A percentile compares a stretch with the other conserved stretches of the same genome.
phyloP scores from a whole-genome alignment of 2,329 filamentous ascomycete genomes.

The Phaeomoniella chlamydospora region DNA sequence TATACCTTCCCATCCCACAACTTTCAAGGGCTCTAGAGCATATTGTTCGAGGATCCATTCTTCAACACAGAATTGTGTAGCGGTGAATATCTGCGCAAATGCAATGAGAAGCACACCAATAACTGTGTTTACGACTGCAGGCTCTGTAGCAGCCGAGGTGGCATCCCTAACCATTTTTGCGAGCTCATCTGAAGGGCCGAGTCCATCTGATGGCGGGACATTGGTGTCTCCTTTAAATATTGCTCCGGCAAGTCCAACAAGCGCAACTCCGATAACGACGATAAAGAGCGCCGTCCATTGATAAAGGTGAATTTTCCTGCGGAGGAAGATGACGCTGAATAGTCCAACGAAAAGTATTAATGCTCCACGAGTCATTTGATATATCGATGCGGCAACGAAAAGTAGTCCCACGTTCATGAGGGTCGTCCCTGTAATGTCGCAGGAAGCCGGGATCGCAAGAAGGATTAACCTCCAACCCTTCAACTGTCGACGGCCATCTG shows the following conservation, averaged over 20 bases:
- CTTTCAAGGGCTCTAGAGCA: conserved; percentile 68
- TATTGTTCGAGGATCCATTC: conserved; percentile 80
- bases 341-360: conserved; percentile 90
- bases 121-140: conserved; percentile 53
- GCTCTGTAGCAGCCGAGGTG: conserved; percentile 26
- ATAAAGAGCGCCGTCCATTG: conserved; percentile 84
- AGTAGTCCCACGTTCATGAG: conserved; percentile 93
- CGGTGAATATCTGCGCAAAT: conserved; percentile 89
- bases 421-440: conserved; percentile 88
- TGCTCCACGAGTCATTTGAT: conserved; percentile 95
- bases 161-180: conserved; percentile 27
- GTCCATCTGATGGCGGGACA: conserved; percentile 12
- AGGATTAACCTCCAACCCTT: conserved; percentile 57
- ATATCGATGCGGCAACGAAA: conserved; percentile 89
- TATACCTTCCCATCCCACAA: conserved; percentile 91
- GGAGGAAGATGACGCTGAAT: conserved; percentile 85
- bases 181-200: conserved; percentile 13
- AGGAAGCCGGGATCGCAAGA: conserved; percentile 74
- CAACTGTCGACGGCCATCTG: conserved; percentile 46
- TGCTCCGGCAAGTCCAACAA: conserved; percentile 81
- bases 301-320: conserved; percentile 64
- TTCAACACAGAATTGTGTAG: conserved; percentile 88
- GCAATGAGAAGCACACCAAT: conserved; percentile 84
- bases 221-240: conserved; percentile 47
- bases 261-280: conserved; percentile 73